Evolutionary conservation across 257 asterid species (phyloP), one percentile per base, ranked within the genome.

Genomic region (Galeopsis tetrahit): DNA sequence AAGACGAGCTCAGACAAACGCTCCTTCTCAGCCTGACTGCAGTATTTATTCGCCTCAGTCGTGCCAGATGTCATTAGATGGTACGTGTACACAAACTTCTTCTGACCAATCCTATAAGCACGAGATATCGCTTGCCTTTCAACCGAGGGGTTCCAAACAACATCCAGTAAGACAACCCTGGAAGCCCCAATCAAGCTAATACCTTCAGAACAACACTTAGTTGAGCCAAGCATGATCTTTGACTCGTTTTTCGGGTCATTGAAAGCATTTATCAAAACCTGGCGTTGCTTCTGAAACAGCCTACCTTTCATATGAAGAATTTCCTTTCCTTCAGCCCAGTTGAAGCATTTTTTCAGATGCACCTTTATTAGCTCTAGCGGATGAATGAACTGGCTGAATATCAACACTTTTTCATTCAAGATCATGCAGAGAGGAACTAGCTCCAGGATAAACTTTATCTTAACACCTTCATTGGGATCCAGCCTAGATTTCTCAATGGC

Each of bases 131-230:
- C 90, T 59, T 86, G 88, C 49, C 82, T 63, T 59, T 79, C 86
- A 3, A 85, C 88, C 0, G 90, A 81, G 1, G 90, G 90, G n/a
- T 85, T 85, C 88, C 90, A 83, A 0, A 77, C 85, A 34, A 79
- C 87, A 39, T 86, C 90, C 58, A 85, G 17, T 49, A 85, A 10
- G 17, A 85, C 75, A 2, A 85, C 84, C 62, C 90, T 81, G 0
- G 88, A 85, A 4, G 86, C 90, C 52, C 90, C 88, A 3, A 85
- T 72, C 13, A 85, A 75, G 78, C 84, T 81, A 8, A 85, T 83
- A n/a, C 90, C 90, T 74, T 85, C 90, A 0, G 86, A 77, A 62
- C 84, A 82, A 66, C 88, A 81, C 78, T 15, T 85, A 0, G 81
- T 85, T 0, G 90, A 81, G 40, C 83, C 90, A 33, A 85, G 85